These are phyloP conservation scores for Diospyros lotus DNA, from an alignment of 148 eudicot genomes.

Conservation along the genomic window DNA sequence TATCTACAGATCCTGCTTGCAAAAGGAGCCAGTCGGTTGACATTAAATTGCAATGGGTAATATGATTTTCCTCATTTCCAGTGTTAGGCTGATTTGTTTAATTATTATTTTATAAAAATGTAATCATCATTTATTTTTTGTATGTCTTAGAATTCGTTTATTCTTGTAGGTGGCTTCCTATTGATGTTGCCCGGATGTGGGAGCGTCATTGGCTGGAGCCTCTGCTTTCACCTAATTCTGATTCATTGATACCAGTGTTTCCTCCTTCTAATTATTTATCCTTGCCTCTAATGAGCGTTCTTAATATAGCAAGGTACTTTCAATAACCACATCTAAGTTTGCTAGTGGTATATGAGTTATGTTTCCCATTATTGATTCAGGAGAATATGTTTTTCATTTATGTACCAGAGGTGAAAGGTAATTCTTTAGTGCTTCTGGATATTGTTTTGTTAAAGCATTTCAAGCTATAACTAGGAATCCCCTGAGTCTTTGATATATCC, in stretches of 20 bases:
- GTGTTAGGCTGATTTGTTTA: neutral
- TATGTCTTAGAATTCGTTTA: constrained; percentile 6
- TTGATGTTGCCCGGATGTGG: constrained; percentile 97
- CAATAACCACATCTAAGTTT: too few relatives aligned
- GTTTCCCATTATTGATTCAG: neutral
- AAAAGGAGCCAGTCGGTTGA: constrained; percentile 79
- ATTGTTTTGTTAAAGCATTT: neutral
- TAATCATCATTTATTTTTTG: neutral
- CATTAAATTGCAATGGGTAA: constrained; percentile 98
- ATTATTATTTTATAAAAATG: neutral
- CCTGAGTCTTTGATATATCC: neutral
- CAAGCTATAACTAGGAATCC: neutral
- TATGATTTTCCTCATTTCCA: neutral
- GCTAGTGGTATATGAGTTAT: too few relatives aligned
- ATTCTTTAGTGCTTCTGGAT: neutral
- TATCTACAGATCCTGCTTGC: constrained; percentile 76
- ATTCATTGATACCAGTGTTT: constrained; percentile 56
- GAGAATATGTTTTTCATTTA: neutral
- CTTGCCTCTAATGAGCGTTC: constrained; percentile 85
- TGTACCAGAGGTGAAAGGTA: neutral
- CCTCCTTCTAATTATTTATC: constrained; percentile 80
- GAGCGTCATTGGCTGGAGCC: constrained; percentile 99
- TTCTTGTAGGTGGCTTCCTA: constrained; percentile 85
- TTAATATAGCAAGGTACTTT: constrained; percentile 88
- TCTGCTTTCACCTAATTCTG: constrained; percentile 71